These are phyloP conservation scores for Ochetophila trinervis DNA, from an alignment of 306 rosid species.

Conservation along the genomic window DNA sequence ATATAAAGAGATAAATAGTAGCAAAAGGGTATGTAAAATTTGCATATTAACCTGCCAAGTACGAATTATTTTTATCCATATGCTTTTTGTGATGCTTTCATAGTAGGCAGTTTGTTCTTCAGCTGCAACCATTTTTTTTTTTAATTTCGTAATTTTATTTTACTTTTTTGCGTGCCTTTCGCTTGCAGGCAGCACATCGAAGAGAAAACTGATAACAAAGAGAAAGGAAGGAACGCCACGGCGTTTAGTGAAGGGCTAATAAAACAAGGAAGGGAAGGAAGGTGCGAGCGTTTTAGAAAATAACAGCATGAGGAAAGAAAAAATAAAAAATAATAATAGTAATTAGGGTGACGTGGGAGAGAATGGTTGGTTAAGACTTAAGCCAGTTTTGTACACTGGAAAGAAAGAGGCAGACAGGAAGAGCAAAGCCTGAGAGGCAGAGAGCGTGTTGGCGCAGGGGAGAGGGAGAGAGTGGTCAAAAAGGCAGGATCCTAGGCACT, in stretches of 20 bases:
- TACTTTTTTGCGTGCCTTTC: too few species aligned
- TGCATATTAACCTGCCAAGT: too few species aligned
- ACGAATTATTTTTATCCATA: too few species aligned
- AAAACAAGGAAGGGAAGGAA: too few species aligned
- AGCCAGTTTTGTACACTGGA: conserved; percentile 4
- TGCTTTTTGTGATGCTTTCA: too few species aligned
- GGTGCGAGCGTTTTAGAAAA: neutral
- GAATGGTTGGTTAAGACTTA: neutral
- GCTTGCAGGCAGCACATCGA: too few species aligned
- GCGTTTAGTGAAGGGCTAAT: neutral
- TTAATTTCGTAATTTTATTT: too few species aligned
- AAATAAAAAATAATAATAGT: neutral
- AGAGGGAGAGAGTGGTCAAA: conserved; percentile 32
- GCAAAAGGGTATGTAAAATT: too few species aligned
- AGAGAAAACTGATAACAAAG: too few species aligned
- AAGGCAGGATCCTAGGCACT: conserved; percentile 51
- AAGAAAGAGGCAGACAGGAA: neutral
- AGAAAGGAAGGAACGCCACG: neutral
- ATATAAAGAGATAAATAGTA: too few species aligned
- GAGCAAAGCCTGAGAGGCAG: neutral
- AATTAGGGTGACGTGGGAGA: conserved; percentile 9
- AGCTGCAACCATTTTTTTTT: too few species aligned
- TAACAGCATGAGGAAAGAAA: neutral
- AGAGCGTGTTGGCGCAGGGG: neutral
- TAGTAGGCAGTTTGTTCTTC: too few species aligned